Percentiles rank a stretch among this genome's conserved stretches.
Conservation (phyloP, 2,329 filamentous ascomycete species). For the Aspergillus unguis region DNA sequence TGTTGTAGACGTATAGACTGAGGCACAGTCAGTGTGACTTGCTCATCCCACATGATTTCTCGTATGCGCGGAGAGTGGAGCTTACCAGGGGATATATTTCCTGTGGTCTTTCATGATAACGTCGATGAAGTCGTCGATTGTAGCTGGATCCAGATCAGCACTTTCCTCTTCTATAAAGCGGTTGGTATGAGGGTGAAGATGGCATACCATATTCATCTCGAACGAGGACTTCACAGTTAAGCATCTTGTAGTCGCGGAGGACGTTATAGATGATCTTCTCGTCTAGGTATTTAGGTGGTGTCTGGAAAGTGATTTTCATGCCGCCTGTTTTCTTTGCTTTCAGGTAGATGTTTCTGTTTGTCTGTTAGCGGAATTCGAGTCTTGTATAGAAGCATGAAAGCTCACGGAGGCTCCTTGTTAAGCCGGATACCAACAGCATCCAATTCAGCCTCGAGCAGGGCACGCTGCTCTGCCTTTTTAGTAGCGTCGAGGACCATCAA, state of each 20-base stretch:
- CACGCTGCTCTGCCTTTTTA: conserved; percentile 89
- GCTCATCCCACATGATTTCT: background rate
- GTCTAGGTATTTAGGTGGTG: conserved; percentile 84
- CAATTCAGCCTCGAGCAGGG: conserved; percentile 83
- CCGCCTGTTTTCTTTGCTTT: conserved; percentile 94
- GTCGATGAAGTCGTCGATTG: conserved; percentile 97
- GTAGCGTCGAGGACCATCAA: conserved; percentile 97
- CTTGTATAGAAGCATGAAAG: background rate
- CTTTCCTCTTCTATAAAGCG: background rate
- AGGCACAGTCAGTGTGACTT: background rate
- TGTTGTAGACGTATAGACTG: conserved; percentile 97
- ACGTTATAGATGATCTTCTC: conserved; percentile 99
- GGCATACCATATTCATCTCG: conserved; percentile 75
- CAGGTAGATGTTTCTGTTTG: conserved; percentile 82
- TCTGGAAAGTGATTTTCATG: conserved; percentile 96
- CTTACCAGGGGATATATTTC: conserved; percentile 80
- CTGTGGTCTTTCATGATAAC: conserved; percentile 99
- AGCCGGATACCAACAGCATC: conserved; percentile 93
- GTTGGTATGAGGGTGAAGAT: background rate
- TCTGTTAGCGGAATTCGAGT: background rate
- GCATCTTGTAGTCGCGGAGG: conserved; percentile 94
- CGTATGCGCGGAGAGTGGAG: background rate
- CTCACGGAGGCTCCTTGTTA: conserved; percentile 85
- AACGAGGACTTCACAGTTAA: conserved; percentile 94
- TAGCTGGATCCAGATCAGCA: conserved; percentile 51